These are phyloP conservation scores for Solanum ahanhuiri DNA, from an alignment of 257 asterid species.

Conservation along the genomic window DNA sequence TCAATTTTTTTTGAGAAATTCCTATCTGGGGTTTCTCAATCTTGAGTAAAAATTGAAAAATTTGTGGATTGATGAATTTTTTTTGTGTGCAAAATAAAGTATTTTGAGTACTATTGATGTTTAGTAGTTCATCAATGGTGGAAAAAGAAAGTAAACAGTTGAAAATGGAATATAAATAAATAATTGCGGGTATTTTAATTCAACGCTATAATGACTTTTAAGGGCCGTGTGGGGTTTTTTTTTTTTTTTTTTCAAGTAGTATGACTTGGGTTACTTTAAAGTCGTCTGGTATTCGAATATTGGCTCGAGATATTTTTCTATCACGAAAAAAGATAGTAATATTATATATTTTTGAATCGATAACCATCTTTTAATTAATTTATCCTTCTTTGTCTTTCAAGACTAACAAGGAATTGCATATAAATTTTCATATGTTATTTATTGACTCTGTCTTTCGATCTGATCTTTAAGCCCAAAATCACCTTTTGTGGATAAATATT, in stretches of 20 bases:
- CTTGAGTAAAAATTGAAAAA: not conserved
- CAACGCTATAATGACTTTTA: not conserved
- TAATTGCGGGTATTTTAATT: not conserved
- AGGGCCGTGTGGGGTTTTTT: not conserved
- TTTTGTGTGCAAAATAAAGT: not conserved
- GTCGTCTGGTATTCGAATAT: not conserved
- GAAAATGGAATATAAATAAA: not conserved
- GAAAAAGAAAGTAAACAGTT: not conserved
- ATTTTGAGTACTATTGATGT: not conserved
- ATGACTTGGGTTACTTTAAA: no score
- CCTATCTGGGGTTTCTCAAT: not conserved
- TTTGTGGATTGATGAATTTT: not conserved
- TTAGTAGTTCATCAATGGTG: not conserved
- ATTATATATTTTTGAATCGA: not conserved
- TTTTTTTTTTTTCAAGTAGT: no score
- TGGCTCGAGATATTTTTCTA: not conserved
- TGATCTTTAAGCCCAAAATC: not conserved
- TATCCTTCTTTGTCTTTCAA: not conserved
- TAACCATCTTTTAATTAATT: not conserved
- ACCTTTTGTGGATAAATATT: not conserved
- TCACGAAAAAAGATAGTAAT: no score
- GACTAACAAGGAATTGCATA: not conserved
- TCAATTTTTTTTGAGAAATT: not conserved
- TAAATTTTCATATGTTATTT: not conserved
- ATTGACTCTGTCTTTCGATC: accelerated